These are phyloP conservation scores for Populus simonii DNA, from an alignment of 345 rosid genomes.

Conservation along the genomic window DNA sequence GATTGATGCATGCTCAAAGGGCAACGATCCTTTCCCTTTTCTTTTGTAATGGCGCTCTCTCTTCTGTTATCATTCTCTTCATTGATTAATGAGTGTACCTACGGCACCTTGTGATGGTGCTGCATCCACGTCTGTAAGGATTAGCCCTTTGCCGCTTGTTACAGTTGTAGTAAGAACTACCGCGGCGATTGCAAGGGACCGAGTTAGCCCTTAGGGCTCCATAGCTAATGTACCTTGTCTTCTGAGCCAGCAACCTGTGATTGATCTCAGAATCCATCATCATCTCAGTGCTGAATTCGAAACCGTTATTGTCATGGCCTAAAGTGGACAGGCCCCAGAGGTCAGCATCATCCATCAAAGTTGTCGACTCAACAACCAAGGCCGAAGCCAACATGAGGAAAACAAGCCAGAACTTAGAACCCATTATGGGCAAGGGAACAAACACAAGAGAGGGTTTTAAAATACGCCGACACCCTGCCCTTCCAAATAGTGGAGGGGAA, in stretches of 20 bases:
- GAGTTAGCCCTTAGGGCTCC: conserved; percentile 1
- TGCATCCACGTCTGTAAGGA: conserved; percentile 36
- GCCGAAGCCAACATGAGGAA: conserved; percentile 34
- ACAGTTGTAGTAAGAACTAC: conserved; percentile 27
- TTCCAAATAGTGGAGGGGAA: conserved; percentile 35
- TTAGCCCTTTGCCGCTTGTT: background rate
- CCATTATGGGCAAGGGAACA: conserved; percentile 27
- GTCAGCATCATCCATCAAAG: background rate
- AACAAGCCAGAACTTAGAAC: conserved; percentile 31
- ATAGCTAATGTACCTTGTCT: conserved; percentile 20
- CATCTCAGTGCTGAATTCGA: conserved; percentile 20
- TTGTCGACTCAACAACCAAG: conserved; percentile 24
- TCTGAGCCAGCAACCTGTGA: conserved; percentile 24
- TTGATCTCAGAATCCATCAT: conserved; percentile 40
- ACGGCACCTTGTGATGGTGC: conserved; percentile 19
- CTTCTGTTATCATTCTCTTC: background rate
- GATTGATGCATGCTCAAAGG: background rate
- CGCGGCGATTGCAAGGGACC: conserved; percentile 25
- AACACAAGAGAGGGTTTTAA: background rate
- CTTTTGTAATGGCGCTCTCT: background rate
- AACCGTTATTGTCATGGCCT: background rate
- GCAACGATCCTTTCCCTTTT: background rate
- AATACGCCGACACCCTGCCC: conserved; percentile 15
- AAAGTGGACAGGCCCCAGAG: background rate
- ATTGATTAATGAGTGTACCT: conserved; percentile 5